phyloP scores from a whole-genome alignment of 495 filamentous ascomycete species.

The Xeromyces bisporus region DNA sequence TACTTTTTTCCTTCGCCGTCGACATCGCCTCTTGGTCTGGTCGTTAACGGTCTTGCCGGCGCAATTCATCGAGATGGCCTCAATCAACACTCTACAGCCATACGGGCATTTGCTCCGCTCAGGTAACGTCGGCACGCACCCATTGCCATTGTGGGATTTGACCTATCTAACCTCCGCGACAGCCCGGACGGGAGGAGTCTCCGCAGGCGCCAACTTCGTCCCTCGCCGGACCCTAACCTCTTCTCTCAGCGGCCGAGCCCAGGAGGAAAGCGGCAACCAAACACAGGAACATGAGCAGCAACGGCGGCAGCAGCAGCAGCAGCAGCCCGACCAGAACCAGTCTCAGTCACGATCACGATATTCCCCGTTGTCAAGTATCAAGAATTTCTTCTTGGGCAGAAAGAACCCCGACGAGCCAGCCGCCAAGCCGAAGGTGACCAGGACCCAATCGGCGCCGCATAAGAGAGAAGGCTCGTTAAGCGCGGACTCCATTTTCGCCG shows the following conservation, averaged over 20 bases:
- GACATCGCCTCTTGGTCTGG: conserved; percentile 2
- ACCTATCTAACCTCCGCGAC: conserved; percentile 1
- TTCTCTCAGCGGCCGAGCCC: conserved; percentile 15
- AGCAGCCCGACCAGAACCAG: not conserved
- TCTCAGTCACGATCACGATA: too few relatives aligned
- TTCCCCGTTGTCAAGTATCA: conserved; percentile 19
- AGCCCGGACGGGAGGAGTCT: conserved; percentile 15
- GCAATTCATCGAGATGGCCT: conserved; percentile 20
- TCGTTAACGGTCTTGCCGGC: too few relatives aligned
- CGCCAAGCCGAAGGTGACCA: conserved; percentile 15
- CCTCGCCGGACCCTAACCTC: conserved; percentile 27
- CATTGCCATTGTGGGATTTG: conserved; percentile 2
- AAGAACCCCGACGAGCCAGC: conserved; percentile 8
- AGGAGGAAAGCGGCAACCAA: conserved; percentile 12
- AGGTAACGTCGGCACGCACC: conserved; percentile 9
- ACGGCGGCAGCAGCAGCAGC: not conserved
- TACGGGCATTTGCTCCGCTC: conserved; percentile 27
- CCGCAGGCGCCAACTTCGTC: conserved; percentile 16
- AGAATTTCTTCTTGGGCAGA: conserved; percentile 22
- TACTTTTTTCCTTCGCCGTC: conserved; percentile 6
- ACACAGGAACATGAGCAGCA: conserved; percentile 2
- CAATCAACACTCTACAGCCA: conserved; percentile 21
- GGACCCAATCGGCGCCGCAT: conserved; percentile 13
- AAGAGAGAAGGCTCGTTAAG: conserved; percentile 21
- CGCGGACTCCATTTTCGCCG: conserved; percentile 27